A percentile compares a stretch with the other conserved stretches of the same genome.
Conservation (phyloP, 805 yeast genomes). For the Nakazawaea holstii region DNA sequence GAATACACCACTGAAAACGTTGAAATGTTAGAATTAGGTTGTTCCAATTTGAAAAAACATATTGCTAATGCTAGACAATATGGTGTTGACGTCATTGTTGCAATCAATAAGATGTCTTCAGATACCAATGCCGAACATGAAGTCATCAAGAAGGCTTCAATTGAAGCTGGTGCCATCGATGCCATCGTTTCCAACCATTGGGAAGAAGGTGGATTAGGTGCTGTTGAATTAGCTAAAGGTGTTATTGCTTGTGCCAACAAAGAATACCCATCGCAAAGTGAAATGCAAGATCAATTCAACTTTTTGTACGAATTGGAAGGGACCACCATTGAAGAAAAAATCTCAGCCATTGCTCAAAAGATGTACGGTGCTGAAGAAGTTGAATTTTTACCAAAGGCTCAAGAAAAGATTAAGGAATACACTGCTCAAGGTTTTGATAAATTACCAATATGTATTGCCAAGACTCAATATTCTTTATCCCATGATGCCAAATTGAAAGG, state of each 20-base stretch:
- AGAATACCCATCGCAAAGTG: slow-evolving; percentile 30
- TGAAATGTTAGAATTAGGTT: slow-evolving; percentile 71
- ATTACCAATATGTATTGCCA: slow-evolving; percentile 93
- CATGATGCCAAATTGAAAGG: slow-evolving; percentile 93
- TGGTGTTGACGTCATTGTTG: slow-evolving; percentile 91
- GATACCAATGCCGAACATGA: slow-evolving; percentile 80
- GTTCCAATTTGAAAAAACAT: slow-evolving; percentile 86
- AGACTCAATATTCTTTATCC: slow-evolving; percentile 93
- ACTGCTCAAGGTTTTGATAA: slow-evolving; percentile 84
- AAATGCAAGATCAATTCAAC: slow-evolving; percentile 40
- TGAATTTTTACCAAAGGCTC: slow-evolving; percentile 79
- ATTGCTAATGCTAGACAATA: slow-evolving; percentile 78
- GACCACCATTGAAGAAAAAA: slow-evolving; percentile 72
- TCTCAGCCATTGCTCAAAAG: slow-evolving; percentile 69
- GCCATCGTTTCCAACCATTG: slow-evolving; percentile 92
- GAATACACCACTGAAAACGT: slow-evolving; percentile 80
- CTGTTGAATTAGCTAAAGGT: slow-evolving; percentile 75
- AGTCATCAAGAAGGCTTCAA: slow-evolving; percentile 72
- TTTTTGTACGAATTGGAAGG: slow-evolving; percentile 65
- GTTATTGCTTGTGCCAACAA: slow-evolving; percentile 64
- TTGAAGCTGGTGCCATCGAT: slow-evolving; percentile 88
- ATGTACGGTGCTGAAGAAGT: slow-evolving; percentile 92
- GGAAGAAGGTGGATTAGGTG: slow-evolving; percentile 94
- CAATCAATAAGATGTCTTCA: slow-evolving; percentile 81
- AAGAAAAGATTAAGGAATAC: slow-evolving; percentile 73